Conservation (phyloP, 208 protist genomes). For the Crithidia expoeki region DNA sequence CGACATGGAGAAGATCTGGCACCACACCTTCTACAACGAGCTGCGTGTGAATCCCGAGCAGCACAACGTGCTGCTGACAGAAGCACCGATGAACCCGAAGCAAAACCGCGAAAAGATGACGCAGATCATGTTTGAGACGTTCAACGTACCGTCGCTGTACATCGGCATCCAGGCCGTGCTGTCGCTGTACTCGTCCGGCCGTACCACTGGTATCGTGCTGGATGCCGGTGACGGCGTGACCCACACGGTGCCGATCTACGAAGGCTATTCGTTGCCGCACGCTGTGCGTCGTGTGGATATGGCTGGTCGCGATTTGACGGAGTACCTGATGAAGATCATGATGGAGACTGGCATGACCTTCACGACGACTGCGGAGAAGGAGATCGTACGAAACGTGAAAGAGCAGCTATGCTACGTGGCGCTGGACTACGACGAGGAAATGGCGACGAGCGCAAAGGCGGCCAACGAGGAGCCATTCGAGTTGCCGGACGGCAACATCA, state of each 20-base stretch:
- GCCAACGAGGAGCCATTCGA: constrained; percentile 91
- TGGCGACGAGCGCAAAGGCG: constrained; percentile 90
- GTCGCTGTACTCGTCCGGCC: constrained; percentile 93
- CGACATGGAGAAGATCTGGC: constrained; percentile 98
- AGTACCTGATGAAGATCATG: constrained; percentile 95
- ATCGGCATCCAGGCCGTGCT: constrained; percentile 97
- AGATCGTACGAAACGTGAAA: constrained; percentile 97
- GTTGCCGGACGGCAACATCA: constrained; percentile 94
- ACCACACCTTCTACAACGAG: constrained; percentile 99
- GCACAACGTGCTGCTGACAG: constrained; percentile 95
- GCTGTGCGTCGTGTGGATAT: constrained; percentile 90
- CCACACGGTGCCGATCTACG: constrained; percentile 94
- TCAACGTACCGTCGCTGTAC: constrained; percentile 91
- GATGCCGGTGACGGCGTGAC: constrained; percentile 94
- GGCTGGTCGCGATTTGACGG: constrained; percentile 94
- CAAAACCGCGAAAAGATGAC: constrained; percentile 95
- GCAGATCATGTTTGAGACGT: constrained; percentile 96
- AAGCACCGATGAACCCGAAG: constrained; percentile 94
- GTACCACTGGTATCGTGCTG: constrained; percentile 93
- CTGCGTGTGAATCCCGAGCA: constrained; percentile 97
- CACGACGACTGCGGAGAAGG: constrained; percentile 95
- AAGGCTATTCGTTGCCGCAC: constrained; percentile 92
- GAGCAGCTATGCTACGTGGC: constrained; percentile 95
- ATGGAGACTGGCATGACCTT: constrained; percentile 97
- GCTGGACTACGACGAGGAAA: constrained; percentile 96